Evolutionary conservation across 139 green algal genomes (phyloP), one percentile per base, ranked within the genome.

Genomic region (Tetratostichococcus sp.): DNA sequence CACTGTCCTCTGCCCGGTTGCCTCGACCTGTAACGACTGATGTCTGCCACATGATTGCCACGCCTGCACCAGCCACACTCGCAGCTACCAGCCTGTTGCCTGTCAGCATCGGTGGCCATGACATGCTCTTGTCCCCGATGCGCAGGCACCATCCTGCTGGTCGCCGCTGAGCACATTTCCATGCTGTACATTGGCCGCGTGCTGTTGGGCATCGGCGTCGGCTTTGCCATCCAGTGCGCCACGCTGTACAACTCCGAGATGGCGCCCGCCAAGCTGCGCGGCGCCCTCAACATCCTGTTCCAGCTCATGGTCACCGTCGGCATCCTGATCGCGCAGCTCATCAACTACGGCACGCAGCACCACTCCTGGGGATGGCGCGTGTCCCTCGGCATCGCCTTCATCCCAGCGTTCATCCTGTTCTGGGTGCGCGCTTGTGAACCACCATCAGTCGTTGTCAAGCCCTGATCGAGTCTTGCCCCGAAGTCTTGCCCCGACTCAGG

Each of bases 161-260:
- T 77, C 0, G 67, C 39, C 1, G 78, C 84, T 25, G 68, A 84
- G 4, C 65, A 91, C 67, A 66, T 90, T 57, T 35, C 71, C n/a
- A 86, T 88, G 87, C 82, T 93, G 30, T 74, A 91, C 67, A 43
- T 88, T 25, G 89, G 89, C 26, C 82, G 89, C 65, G n/a, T 89
- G 23, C 75, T 87, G 30, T 74, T 92, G 21, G 89, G 89, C 30
- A 31, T 91, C 28, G 89, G 87, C 21, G 84, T 91, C n/a, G 89
- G 87, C 26, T 86, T 92, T 72, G 84, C 87, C 31, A 89, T 70
- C 23, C 65, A 84, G 50, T 73, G 79, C 25, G 82, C 79, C 4
- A 82, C 84, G 0, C 35, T 89, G 31, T 87, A 87, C 77, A 73
- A 86, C 35, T 72, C 62, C n/a, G 84, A 89, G 70, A 86, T 89